Percentiles rank a stretch among this genome's conserved stretches.
phyloP scores from a whole-genome alignment of 768 basidiomycete genomes.

The Russula vinacea region DNA sequence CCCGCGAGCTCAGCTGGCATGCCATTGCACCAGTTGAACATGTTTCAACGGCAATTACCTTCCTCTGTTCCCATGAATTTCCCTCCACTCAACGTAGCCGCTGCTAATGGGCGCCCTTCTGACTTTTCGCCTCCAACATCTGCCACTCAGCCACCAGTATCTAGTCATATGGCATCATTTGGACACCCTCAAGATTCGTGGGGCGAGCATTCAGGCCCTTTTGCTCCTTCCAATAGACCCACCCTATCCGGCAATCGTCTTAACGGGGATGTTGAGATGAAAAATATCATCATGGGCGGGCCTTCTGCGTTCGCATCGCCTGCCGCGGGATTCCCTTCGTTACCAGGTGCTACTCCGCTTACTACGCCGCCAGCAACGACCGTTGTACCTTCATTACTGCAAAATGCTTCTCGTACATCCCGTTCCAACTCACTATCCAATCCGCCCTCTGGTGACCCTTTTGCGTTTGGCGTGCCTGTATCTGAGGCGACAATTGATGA shows the following conservation, averaged over 20 bases:
- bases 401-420: slow-evolving; percentile 31
- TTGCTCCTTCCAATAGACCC: slow-evolving; percentile 34
- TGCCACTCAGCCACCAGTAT: slow-evolving; percentile 31
- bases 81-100: slow-evolving; percentile 31
- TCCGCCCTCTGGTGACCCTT: slow-evolving; percentile 32
- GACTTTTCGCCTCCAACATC: slow-evolving; percentile 31
- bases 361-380: slow-evolving; percentile 27
- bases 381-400: slow-evolving; percentile 27
- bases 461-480: slow-evolving; percentile 34
- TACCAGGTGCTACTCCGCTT: slow-evolving; percentile 27
- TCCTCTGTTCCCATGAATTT: slow-evolving; percentile 28
- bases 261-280: slow-evolving; percentile 29
- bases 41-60: slow-evolving; percentile 16
- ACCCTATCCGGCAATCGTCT: slow-evolving; percentile 34
- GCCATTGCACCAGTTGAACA: slow-evolving; percentile 31
- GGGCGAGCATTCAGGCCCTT: slow-evolving; percentile 20
- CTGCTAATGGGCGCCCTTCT: slow-evolving; percentile 28
- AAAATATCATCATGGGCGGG: slow-evolving; percentile 20
- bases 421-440: slow-evolving; percentile 38
- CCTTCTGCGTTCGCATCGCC: slow-evolving; percentile 30
- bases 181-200: slow-evolving; percentile 33
- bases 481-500: slow-evolving; percentile 32
- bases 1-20: slow-evolving; percentile 38
- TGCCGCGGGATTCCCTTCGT: slow-evolving; percentile 38
- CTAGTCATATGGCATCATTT: slow-evolving; percentile 36